These are phyloP conservation scores for Candida sphagnicola DNA, from an alignment of 805 yeast species.

Conservation along the genomic window DNA sequence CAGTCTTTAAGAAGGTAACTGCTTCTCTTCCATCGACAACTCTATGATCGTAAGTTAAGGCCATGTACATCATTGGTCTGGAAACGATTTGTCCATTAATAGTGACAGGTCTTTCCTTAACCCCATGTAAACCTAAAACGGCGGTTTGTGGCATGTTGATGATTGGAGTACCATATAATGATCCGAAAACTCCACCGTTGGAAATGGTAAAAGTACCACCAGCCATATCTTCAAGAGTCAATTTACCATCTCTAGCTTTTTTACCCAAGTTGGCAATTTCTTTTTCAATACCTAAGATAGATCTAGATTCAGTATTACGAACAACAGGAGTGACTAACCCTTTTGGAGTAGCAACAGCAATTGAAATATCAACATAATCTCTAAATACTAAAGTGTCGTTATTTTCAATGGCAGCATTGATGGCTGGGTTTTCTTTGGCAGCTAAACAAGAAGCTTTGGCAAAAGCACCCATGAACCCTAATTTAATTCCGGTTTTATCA, in stretches of 20 bases:
- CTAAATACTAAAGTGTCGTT: conserved; percentile 92
- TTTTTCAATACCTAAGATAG: conserved; percentile 83
- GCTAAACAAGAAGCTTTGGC: conserved; percentile 92
- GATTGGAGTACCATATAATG: conserved; percentile 96
- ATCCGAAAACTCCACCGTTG: conserved; percentile 98
- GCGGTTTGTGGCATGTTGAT: conserved; percentile 98
- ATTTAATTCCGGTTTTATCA: conserved; percentile 88
- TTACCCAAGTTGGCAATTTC: conserved; percentile 78
- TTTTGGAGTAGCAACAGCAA: conserved; percentile 99
- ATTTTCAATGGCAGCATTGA: conserved; percentile 89
- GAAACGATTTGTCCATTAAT: conserved; percentile 93
- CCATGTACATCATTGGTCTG: conserved; percentile 99
- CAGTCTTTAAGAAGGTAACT: conserved; percentile 91
- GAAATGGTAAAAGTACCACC: conserved; percentile 99
- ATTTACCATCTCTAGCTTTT: conserved; percentile 95
- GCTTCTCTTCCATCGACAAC: conserved; percentile 98
- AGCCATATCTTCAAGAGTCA: conserved; percentile 96
- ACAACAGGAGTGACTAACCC: conserved; percentile 98
- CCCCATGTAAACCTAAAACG: conserved; percentile 95
- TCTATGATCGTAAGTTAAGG: conserved; percentile 97
- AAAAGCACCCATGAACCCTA: conserved; percentile 99
- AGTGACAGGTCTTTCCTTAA: conserved; percentile 95
- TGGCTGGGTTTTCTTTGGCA: conserved; percentile 91
- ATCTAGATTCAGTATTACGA: conserved; percentile 90
- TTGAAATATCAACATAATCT: conserved; percentile 92